These are phyloP conservation scores for Ophiostoma ulmi DNA, from an alignment of 2,329 filamentous ascomycete genomes.

Conservation along the genomic window DNA sequence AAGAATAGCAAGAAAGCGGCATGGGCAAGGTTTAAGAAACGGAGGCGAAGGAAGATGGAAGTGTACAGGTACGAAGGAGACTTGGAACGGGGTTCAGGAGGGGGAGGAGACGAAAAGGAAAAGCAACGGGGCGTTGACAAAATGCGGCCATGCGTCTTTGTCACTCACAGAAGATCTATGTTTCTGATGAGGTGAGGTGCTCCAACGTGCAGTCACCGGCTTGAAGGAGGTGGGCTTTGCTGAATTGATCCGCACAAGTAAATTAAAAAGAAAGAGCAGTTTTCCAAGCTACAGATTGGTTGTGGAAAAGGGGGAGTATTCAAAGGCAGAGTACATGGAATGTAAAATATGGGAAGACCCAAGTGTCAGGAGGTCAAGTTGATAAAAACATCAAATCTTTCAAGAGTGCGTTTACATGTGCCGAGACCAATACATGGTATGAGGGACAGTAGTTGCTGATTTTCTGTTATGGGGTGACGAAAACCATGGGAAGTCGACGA, in stretches of 20 bases:
- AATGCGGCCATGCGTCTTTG: not conserved
- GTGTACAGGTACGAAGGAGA: constrained; percentile 13
- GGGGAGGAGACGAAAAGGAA: not conserved
- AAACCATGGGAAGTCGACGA: not conserved
- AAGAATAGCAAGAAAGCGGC: constrained; percentile 15
- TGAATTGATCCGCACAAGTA: not conserved
- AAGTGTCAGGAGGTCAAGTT: not conserved
- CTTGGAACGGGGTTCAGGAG: not conserved
- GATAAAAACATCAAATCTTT: not conserved
- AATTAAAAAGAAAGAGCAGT: not conserved
- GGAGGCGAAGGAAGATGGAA: not conserved
- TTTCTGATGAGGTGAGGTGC: not conserved
- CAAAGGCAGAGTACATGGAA: not conserved
- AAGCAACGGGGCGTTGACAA: not conserved
- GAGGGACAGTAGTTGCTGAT: not conserved
- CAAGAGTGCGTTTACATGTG: not conserved
- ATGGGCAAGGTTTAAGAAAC: not conserved
- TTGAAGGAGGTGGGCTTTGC: not conserved
- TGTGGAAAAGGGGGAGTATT: not conserved
- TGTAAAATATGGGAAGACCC: not conserved
- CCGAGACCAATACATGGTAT: not conserved
- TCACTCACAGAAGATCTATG: not conserved
- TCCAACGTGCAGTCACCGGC: not conserved
- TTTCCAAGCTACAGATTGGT: not conserved
- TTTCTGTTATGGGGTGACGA: not conserved